A percentile compares a stretch with the other conserved stretches of the same genome.
Evolutionary conservation across 1,284 basidiomycete species (phyloP).

Genomic region (Pisolithus thermaeus): DNA sequence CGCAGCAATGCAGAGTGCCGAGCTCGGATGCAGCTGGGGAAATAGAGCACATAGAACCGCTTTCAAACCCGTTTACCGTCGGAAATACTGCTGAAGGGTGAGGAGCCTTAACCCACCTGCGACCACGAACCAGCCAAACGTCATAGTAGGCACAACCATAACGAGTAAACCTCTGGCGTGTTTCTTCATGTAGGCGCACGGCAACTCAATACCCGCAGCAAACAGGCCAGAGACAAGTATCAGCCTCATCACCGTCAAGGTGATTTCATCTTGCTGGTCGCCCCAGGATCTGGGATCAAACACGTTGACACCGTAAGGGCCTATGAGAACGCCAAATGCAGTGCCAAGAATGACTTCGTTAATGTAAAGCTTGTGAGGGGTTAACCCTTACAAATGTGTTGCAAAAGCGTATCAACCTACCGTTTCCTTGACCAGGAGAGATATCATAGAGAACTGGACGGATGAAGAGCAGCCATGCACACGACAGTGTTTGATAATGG

Average conservation of each 20-base stretch:
- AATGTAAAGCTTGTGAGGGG: slow-evolving; percentile 58
- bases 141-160: slow-evolving; percentile 76
- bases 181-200: slow-evolving; percentile 57
- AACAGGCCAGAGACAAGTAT: slow-evolving; percentile 68
- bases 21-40: slow-evolving; percentile 62
- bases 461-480: neutral
- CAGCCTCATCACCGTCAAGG: slow-evolving; percentile 71
- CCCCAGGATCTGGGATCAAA: slow-evolving; percentile 83
- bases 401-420: slow-evolving; percentile 26
- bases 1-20: slow-evolving; percentile 81
- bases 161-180: slow-evolving; percentile 54
- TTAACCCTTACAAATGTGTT: neutral
- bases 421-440: slow-evolving; percentile 78
- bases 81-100: neutral
- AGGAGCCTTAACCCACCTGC: slow-evolving; percentile 37
- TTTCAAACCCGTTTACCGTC: slow-evolving; percentile 14
- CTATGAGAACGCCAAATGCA: slow-evolving; percentile 65
- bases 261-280: slow-evolving; percentile 49
- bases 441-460: slow-evolving; percentile 71
- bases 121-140: slow-evolving; percentile 67
- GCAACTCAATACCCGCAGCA: slow-evolving; percentile 70
- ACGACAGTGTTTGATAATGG: neutral
- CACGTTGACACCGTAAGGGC: slow-evolving; percentile 69
- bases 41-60: slow-evolving; percentile 64
- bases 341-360: slow-evolving; percentile 93